Conservation (phyloP, 148 eudicot genomes). For the Vaccinium myrtillus region DNA sequence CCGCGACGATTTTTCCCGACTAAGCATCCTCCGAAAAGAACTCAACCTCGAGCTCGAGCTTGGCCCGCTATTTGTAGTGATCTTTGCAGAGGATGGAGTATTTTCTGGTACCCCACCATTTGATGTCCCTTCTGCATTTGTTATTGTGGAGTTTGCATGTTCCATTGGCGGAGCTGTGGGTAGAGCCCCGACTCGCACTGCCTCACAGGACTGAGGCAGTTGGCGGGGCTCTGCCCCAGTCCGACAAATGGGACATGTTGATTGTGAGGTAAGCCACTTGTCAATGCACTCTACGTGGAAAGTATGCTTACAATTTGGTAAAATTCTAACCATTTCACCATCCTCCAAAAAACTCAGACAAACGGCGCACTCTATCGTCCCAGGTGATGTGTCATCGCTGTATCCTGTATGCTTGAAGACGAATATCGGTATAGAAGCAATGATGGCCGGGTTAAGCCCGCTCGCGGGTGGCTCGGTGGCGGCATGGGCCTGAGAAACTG, state of each 20-base stretch:
- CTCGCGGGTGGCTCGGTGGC: constrained; percentile 15
- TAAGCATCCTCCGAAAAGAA: constrained; percentile 59
- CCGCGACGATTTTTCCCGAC: constrained; percentile 43
- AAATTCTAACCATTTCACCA: constrained; percentile 31
- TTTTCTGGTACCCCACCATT: background rate
- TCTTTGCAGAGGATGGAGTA: constrained; percentile 22
- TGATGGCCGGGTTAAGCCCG: constrained; percentile 52
- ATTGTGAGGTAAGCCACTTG: constrained; percentile 41
- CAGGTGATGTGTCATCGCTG: background rate
- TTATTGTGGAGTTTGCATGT: background rate
- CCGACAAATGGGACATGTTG: constrained; percentile 65
- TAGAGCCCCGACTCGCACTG: background rate
- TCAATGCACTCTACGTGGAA: constrained; percentile 66
- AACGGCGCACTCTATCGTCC: constrained; percentile 37
- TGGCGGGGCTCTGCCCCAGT: constrained; percentile 42
- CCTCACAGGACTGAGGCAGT: background rate
- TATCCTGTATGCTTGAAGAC: constrained; percentile 20
- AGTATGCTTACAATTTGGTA: constrained; percentile 58
- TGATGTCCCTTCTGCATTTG: constrained; percentile 25
- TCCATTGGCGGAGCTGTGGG: constrained; percentile 45
- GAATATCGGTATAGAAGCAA: constrained; percentile 39
- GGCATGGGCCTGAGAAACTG: constrained; percentile 14
- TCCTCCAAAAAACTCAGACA: constrained; percentile 48
- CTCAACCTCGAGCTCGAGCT: constrained; percentile 38
- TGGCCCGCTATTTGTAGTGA: constrained; percentile 16